Base-by-base conservation (phyloP, 2,329 filamentous ascomycete genomes). In the Trichoderma sp. region DNA sequence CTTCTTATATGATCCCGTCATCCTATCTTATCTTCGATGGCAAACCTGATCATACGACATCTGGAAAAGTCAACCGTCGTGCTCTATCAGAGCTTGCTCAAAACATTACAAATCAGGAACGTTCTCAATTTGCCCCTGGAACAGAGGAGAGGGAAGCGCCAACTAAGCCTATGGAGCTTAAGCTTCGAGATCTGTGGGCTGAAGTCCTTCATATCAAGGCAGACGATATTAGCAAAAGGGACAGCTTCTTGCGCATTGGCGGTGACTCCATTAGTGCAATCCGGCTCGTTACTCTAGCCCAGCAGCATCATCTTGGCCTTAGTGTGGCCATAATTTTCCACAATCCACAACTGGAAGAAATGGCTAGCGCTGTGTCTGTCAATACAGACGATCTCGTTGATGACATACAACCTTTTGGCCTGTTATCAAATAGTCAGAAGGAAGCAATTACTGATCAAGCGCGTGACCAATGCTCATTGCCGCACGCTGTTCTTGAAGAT, bases 1-100 rank as follows among this genome's bases (percentile, higher is more conserved):
- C 75, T 4, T 26, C n/a, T 4, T 76, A 76, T 57, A 76, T 76
- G 75, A 60, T 76, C 15, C 75, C 74, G 1, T 70, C 74, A 9
- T 56, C 71, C 30, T 76, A 73, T 64, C 64, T 76, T 14, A 70
- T 70, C 14, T 74, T 73, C 36, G 14, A 21, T 8, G 73, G 71
- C 32, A 75, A 74, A 61, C 75, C 74, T 6, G 47, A 61, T n/a
- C 73, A 68, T 5, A 72, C 72, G 6, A 34, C 53, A 8, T 74
- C 75, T 11, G 70, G 68, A 6, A 76, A 76, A 62, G 36, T 75
- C 3, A 71, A 75, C 21, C 62, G 74, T 18, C 62, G 43, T 28
- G 34, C 34, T 43, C 30, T 60, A 2, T 47, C 21, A 11, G 24
- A 56, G 4, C 24, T 24, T 26, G 61, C 28, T 1, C 26, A 28